phyloP scores from a whole-genome alignment of 2,329 filamentous ascomycete genomes.

The Stemphylium beticola region DNA sequence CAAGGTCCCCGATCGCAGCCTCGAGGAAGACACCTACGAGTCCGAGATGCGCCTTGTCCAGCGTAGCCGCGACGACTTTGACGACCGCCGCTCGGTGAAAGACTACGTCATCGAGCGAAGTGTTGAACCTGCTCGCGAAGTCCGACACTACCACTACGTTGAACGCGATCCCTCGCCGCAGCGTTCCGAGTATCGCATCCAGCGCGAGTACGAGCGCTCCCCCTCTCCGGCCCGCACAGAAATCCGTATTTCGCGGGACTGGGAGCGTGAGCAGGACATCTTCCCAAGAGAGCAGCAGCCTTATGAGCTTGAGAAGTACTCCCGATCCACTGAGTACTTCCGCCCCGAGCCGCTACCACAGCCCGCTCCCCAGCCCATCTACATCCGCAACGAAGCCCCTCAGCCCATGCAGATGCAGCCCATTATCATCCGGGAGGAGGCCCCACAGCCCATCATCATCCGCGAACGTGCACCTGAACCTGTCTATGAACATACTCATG shows the following conservation, averaged over 20 bases:
- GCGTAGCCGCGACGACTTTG: conserved; percentile 41
- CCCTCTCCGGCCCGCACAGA: conserved; percentile 53
- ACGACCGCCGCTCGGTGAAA: conserved; percentile 41
- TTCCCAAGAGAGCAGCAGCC: conserved; percentile 38
- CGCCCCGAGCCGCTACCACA: conserved; percentile 50
- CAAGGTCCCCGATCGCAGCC: conserved; percentile 57
- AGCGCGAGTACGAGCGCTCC: conserved; percentile 57
- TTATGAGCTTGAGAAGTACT: conserved; percentile 57
- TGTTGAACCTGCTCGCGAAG: conserved; percentile 35
- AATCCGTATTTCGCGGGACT: conserved; percentile 41
- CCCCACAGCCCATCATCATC: conserved; percentile 54
- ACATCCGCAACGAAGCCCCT: conserved; percentile 57
- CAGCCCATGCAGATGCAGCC: conserved; percentile 56
- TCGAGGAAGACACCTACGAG: conserved; percentile 52
- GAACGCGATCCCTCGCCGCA: conserved; percentile 51
- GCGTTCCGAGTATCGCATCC: conserved; percentile 58
- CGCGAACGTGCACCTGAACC: conserved; percentile 56
- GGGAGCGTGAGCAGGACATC: conserved; percentile 39
- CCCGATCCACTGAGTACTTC: conserved; percentile 60
- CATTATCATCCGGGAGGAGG: conserved; percentile 54
- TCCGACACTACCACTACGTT: conserved; percentile 47
- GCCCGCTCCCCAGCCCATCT: conserved; percentile 51
- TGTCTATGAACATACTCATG: conserved; percentile 66
- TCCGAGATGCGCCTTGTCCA: conserved; percentile 59
- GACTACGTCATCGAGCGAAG: conserved; percentile 51